phyloP scores from a whole-genome alignment of 2,329 filamentous ascomycete genomes.

The Talaromyces albobiverticillius region DNA sequence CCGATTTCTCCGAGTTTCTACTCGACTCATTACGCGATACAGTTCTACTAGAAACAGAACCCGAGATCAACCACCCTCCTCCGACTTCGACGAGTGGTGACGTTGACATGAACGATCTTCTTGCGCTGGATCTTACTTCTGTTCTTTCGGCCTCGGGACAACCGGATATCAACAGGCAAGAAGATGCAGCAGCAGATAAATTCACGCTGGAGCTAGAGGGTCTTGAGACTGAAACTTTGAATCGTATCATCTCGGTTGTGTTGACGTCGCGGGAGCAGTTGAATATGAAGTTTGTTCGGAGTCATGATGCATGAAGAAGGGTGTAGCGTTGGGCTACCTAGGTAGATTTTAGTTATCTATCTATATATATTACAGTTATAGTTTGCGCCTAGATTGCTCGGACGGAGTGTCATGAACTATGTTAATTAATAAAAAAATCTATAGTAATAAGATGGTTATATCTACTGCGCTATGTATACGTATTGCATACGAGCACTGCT shows the following conservation, averaged over 20 bases:
- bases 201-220: neutral
- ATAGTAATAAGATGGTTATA: no score
- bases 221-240: neutral
- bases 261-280: neutral
- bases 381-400: no score
- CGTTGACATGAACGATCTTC: neutral
- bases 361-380: neutral
- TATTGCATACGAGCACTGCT: no score
- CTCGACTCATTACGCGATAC: neutral
- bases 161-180: neutral
- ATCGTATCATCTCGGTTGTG: neutral
- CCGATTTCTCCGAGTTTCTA: neutral
- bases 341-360: neutral
- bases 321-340: neutral
- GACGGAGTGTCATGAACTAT: no score
- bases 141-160: neutral
- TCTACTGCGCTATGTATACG: no score
- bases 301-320: neutral
- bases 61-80: neutral
- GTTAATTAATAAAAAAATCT: no score
- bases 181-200: neutral
- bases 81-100: neutral
- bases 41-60: neutral
- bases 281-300: neutral
- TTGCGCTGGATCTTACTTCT: neutral